Conservation (phyloP, 768 basidiomycete genomes). For the Kwoniella bestiolae region DNA sequence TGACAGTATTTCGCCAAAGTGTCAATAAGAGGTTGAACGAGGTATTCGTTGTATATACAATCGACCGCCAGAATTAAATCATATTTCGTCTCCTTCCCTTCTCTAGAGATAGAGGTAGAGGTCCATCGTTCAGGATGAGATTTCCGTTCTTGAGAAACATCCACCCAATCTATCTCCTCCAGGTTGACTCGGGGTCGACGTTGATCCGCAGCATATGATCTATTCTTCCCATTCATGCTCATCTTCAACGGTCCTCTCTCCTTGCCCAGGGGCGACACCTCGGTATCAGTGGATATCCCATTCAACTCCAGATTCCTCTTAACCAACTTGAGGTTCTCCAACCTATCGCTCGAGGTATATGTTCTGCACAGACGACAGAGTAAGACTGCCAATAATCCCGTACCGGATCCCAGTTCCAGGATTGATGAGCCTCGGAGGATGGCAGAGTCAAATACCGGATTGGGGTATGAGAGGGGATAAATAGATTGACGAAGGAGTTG, state of each 20-base stretch:
- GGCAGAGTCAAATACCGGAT: constrained; percentile 28
- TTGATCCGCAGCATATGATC: too few relatives aligned
- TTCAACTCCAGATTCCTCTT: constrained; percentile 49
- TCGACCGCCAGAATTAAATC: constrained; percentile 53
- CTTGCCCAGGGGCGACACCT: neutral
- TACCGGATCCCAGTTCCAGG: constrained; percentile 55
- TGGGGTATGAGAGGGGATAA: constrained; percentile 22
- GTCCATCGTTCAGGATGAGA: constrained; percentile 1
- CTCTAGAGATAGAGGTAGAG: neutral
- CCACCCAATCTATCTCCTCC: constrained; percentile 54
- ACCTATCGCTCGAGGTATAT: constrained; percentile 48
- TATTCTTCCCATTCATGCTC: too few relatives aligned
- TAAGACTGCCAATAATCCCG: constrained; percentile 50
- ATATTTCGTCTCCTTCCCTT: constrained; percentile 11
- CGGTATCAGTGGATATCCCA: constrained; percentile 13
- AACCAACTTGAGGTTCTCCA: constrained; percentile 51
- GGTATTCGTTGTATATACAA: constrained; percentile 56
- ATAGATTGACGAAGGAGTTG: constrained; percentile 41
- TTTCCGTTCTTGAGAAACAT: constrained; percentile 26
- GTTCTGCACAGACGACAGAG: constrained; percentile 33
- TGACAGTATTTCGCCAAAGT: constrained; percentile 43
- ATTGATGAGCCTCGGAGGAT: constrained; percentile 23
- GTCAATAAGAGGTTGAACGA: constrained; percentile 50
- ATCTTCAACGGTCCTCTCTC: too few relatives aligned
- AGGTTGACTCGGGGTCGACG: constrained; percentile 27